Percentiles rank a stretch among this genome's conserved stretches.
phyloP scores from a whole-genome alignment of 768 basidiomycete species.

The Rhizopogon vulgaris region DNA sequence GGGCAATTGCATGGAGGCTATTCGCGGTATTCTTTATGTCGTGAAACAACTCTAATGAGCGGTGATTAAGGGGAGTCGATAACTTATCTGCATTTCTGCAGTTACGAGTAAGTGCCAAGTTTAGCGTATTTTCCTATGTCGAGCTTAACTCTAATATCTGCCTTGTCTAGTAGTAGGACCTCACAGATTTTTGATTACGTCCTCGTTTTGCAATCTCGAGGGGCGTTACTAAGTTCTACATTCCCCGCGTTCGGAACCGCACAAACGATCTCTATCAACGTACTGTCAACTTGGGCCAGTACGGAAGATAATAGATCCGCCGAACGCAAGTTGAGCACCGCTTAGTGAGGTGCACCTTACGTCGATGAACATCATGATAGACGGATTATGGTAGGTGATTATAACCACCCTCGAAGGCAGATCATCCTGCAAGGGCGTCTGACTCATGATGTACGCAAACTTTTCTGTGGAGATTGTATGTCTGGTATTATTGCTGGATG shows the following conservation, averaged over 20 bases:
- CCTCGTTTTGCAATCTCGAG: neutral
- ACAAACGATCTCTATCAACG: neutral
- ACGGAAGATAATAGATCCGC: neutral
- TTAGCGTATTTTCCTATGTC: neutral
- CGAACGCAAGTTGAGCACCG: neutral
- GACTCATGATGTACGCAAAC: neutral
- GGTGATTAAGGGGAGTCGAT: neutral
- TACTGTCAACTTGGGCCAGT: neutral
- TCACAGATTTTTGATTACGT: neutral
- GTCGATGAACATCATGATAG: neutral
- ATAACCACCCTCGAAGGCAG: neutral
- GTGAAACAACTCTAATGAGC: neutral
- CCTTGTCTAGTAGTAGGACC: neutral
- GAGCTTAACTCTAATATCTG: neutral
- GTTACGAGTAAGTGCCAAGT: neutral
- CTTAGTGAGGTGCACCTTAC: neutral
- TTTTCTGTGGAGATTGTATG: neutral
- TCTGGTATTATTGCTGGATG: neutral
- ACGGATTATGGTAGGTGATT: neutral
- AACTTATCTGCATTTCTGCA: neutral
- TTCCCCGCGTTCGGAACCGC: neutral
- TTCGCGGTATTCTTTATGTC: neutral
- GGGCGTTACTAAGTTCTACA: neutral
- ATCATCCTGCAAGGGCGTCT: neutral
- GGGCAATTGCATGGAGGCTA: neutral